A percentile compares a stretch with the other conserved stretches of the same genome.
Conservation (phyloP, 305 asterid genomes). For the Withania somnifera region DNA sequence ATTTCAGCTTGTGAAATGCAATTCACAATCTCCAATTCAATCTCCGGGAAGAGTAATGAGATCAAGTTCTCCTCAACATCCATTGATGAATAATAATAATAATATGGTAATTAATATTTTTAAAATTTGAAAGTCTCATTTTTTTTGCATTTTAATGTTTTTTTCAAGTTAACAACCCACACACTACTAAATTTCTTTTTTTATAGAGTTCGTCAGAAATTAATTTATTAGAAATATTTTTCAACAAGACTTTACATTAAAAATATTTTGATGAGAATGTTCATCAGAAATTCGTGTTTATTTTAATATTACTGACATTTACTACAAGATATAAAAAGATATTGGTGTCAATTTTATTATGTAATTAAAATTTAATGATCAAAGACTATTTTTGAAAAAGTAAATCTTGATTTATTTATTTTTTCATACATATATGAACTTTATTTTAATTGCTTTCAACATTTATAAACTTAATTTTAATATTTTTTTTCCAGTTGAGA, state of each 20-base stretch:
- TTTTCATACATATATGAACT: neutral
- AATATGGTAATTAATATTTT: neutral
- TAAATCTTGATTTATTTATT: neutral
- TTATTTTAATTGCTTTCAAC: neutral
- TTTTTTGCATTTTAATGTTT: too few relatives aligned
- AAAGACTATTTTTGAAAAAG: neutral
- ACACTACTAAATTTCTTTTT: too few relatives aligned
- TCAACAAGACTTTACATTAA: neutral
- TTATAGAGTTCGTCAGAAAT: neutral
- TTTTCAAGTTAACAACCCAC: too few relatives aligned
- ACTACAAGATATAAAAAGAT: neutral
- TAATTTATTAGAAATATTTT: neutral
- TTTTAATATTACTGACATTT: neutral
- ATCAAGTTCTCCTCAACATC: slow-evolving; percentile 20
- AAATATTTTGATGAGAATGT: neutral
- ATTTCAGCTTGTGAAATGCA: slow-evolving; percentile 18
- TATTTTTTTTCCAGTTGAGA: slow-evolving; percentile 9
- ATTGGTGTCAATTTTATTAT: neutral
- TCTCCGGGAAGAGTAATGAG: slow-evolving; percentile 17
- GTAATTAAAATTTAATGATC: neutral
- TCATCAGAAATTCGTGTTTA: neutral
- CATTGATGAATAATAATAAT: neutral
- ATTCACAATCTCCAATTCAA: slow-evolving; percentile 15
- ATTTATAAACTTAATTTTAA: neutral
- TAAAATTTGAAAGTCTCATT: neutral